Evolutionary conservation across 192 early-diverging fungal genomes (phyloP).

Genomic region (Gaertneriomyces semiglobifer): DNA sequence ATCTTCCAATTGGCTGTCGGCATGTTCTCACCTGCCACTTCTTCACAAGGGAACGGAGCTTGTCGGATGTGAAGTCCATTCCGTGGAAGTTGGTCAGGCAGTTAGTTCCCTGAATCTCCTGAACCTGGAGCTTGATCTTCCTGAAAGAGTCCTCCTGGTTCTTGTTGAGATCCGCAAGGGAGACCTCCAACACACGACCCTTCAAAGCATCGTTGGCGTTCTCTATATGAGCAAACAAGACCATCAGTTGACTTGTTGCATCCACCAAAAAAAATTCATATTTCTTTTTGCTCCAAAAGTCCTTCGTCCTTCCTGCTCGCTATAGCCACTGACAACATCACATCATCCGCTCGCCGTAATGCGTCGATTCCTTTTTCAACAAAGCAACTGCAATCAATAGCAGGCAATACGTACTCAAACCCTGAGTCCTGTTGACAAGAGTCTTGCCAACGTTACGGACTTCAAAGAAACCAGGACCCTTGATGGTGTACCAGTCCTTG

Average conservation of each 20-base stretch:
- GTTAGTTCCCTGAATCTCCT: conserved; percentile 98
- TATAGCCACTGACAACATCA: background rate
- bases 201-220: conserved; percentile 95
- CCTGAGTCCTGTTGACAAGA: conserved; percentile 99
- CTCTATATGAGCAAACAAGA: conserved; percentile 41
- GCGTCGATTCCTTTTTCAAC: too few species aligned
- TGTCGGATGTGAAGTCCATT: conserved; percentile 99
- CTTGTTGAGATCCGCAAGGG: conserved; percentile 94
- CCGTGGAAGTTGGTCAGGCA: conserved; percentile 99
- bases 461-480: conserved; percentile 95
- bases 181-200: conserved; percentile 94
- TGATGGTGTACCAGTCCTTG: conserved; percentile 99
- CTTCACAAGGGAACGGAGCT: conserved; percentile 98
- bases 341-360: too few species aligned
- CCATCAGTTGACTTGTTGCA: conserved; percentile 19
- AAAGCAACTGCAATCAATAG: background rate
- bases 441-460: conserved; percentile 96
- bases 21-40: conserved; percentile 85
- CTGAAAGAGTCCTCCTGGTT: conserved; percentile 87
- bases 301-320: background rate
- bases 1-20: too few species aligned
- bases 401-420: conserved; percentile 74
- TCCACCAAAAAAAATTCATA: too few species aligned
- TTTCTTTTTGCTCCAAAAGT: too few species aligned
- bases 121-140: conserved; percentile 95